Conservation (phyloP, 441 rosid species). For the Gossypium schwendimanii region DNA sequence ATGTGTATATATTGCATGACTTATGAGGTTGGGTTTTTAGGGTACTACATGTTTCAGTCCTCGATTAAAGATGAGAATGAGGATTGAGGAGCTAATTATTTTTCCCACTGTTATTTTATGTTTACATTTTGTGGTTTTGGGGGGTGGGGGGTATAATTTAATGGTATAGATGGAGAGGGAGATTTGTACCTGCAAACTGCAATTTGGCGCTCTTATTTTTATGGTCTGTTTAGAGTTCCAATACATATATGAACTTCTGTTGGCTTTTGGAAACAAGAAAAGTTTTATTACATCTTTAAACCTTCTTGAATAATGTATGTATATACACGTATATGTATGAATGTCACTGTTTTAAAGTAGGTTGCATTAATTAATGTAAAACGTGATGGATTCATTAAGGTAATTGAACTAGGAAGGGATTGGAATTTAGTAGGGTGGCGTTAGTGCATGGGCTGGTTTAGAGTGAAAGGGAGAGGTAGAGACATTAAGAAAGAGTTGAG, state of each 20-base stretch:
- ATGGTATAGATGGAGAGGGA: slow-evolving; percentile 29
- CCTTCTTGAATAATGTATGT: background rate
- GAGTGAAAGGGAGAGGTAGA: background rate
- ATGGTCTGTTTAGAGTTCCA: background rate
- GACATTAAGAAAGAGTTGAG: slow-evolving; percentile 6
- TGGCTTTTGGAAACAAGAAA: background rate
- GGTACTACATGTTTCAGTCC: slow-evolving; percentile 24
- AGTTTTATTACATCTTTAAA: background rate
- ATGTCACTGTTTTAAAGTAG: background rate
- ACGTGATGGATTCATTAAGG: background rate
- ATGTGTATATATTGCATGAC: slow-evolving; percentile 31
- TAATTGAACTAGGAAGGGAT: background rate
- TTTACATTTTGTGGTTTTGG: slow-evolving; percentile 2
- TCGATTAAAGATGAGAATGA: slow-evolving; percentile 10
- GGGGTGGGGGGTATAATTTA: slow-evolving; percentile 20
- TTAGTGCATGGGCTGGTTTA: background rate
- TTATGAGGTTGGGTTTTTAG: slow-evolving; percentile 16
- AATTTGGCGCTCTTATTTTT: slow-evolving; percentile 18
- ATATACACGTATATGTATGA: background rate
- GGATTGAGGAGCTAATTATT: slow-evolving; percentile 19
- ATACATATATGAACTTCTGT: background rate
- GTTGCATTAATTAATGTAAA: background rate
- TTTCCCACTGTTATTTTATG: background rate
- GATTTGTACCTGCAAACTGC: slow-evolving; percentile 19
- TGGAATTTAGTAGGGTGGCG: background rate